phyloP scores from a whole-genome alignment of 352 stramenopile species.

The Phytophthora uliginosa region DNA sequence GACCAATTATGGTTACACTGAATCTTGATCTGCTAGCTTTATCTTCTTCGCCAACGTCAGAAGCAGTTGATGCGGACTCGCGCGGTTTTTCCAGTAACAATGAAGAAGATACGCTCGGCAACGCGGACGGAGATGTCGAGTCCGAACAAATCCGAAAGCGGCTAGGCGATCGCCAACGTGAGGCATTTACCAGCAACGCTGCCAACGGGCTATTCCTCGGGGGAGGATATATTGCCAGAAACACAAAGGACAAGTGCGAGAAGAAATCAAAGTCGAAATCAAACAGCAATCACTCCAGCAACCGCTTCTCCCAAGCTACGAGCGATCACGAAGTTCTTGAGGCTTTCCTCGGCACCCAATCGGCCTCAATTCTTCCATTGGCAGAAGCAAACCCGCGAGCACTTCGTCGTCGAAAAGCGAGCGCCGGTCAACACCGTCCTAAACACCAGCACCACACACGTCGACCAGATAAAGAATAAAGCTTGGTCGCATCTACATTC shows the following conservation, averaged over 20 bases:
- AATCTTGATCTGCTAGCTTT: slow-evolving; percentile 21
- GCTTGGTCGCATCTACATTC: neutral
- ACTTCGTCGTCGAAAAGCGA: slow-evolving; percentile 31
- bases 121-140: slow-evolving; percentile 4
- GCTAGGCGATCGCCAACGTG: slow-evolving; percentile 25
- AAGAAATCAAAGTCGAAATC: slow-evolving; percentile 6
- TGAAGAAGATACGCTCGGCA: neutral
- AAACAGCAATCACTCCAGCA: slow-evolving; percentile 8
- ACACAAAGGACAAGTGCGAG: slow-evolving; percentile 13
- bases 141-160: slow-evolving; percentile 20
- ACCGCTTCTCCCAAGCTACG: slow-evolving; percentile 5
- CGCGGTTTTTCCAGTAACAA: neutral
- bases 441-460: slow-evolving; percentile 5
- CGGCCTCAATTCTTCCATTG: slow-evolving; percentile 27
- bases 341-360: slow-evolving; percentile 17
- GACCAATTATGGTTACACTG: slow-evolving; percentile 14
- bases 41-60: neutral
- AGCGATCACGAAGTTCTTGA: slow-evolving; percentile 24
- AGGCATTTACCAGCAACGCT: slow-evolving; percentile 29
- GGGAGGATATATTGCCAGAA: slow-evolving; percentile 53
- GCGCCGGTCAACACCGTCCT: slow-evolving; percentile 11
- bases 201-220: slow-evolving; percentile 42
- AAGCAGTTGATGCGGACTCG: neutral
- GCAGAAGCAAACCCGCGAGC: slow-evolving; percentile 30
- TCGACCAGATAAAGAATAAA: slow-evolving; percentile 13